Base-by-base conservation (phyloP, 2,329 filamentous ascomycete species). In the Sporothrix schenckii region DNA sequence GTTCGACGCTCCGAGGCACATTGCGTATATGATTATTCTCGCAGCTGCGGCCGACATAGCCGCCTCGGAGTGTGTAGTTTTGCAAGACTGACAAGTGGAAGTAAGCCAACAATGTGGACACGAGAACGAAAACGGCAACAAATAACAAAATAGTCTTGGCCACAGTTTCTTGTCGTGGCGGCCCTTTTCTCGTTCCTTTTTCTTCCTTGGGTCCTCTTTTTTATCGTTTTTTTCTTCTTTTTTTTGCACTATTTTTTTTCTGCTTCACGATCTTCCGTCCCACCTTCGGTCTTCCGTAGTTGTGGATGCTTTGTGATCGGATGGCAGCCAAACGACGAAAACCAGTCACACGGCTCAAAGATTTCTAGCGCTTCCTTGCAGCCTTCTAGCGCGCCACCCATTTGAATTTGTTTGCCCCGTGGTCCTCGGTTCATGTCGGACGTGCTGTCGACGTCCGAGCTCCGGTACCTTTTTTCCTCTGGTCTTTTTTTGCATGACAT, bases 351-450 rank as follows among this genome's bases (percentile, higher is more conserved):
- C 49, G 60, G 60, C 24, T 34, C 47, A 65, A 44, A 50, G 19
- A 44, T 67, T 67, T 67, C 65, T 67, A 67, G 65, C 65, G 50
- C 50, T 67, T 67, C 63, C 47, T 53, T 44, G 65, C 65, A 56
- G n/a, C 49, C 65, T 67, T 67, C 65, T 67, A 67, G 65, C 50
- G 65, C 50, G 61, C 24, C 61, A 50, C 16, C 21, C 16, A 34
- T 66, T 61, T 21, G 6, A 2, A 19, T 7, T 16, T 30, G 13
- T 21, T 41, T 66, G 16, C 21, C 6, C 7, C 24, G 63, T 66
- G 49, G 47, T 19, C 19, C 39, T 63, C 58, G 39, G 39, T 61
- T 61, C 58, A 13, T n/a, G 58, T 61, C 58, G 58, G 58, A 47
- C 39, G 39, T 61, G n/a, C 27, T 27, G 39, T 44, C 58, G 56